Evolutionary conservation across 2,329 filamentous ascomycete genomes (phyloP).

Genomic region (Anthostomella pinea): DNA sequence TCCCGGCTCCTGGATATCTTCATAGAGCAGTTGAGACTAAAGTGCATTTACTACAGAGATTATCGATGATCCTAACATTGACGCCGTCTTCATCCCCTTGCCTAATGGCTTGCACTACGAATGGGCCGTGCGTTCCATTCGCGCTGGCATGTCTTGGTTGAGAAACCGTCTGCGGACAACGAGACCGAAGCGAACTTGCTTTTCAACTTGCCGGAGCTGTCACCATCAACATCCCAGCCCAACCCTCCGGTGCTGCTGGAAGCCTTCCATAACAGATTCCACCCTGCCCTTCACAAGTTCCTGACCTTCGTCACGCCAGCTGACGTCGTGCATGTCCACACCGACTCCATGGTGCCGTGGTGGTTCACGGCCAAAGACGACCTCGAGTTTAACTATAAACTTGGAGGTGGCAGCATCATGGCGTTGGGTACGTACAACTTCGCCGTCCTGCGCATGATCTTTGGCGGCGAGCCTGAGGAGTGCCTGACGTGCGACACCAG

Average conservation of each 20-base stretch:
- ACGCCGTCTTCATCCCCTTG: conserved; percentile 42
- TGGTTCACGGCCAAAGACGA: conserved; percentile 24
- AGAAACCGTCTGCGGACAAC: conserved; percentile 43
- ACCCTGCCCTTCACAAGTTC: conserved; percentile 35
- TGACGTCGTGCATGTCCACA: conserved; percentile 26
- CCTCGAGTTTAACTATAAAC: conserved; percentile 30
- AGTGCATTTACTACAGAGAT: conserved; percentile 16
- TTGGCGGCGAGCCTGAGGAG: conserved; percentile 36
- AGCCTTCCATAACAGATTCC: conserved; percentile 41
- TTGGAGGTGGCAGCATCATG: conserved; percentile 24
- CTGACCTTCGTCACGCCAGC: conserved; percentile 29
- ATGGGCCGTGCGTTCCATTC: conserved; percentile 39
- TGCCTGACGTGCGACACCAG: conserved; percentile 31
- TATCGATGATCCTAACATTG: conserved; percentile 35
- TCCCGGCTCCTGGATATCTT: background rate
- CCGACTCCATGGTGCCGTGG: conserved; percentile 20
- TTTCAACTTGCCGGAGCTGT: conserved; percentile 31
- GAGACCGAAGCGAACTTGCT: conserved; percentile 34
- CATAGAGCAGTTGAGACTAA: too few relatives aligned
- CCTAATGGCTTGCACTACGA: conserved; percentile 32
- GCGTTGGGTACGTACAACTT: conserved; percentile 40
- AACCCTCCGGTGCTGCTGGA: conserved; percentile 39
- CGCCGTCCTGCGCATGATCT: conserved; percentile 37
- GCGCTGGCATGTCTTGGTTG: conserved; percentile 43
- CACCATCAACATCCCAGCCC: too few relatives aligned